Percentiles rank a stretch among this genome's conserved stretches.
phyloP scores from a whole-genome alignment of 2,329 filamentous ascomycete genomes.

The Colletotrichum sp. region DNA sequence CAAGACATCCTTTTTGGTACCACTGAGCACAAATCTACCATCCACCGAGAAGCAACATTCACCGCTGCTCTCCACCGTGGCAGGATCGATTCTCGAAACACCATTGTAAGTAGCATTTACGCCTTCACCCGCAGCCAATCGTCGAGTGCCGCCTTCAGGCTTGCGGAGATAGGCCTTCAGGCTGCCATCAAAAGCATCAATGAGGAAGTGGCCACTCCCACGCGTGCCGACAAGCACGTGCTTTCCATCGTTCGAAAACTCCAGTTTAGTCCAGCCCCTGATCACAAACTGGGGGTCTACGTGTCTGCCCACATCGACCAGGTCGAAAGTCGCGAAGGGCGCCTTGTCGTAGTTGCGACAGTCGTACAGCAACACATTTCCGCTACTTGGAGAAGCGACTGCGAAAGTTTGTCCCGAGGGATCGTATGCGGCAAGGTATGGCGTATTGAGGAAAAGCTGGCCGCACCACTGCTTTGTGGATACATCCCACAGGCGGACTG shows the following conservation, averaged over 20 bases:
- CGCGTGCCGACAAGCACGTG: constrained; percentile 83
- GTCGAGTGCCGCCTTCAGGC: constrained; percentile 57
- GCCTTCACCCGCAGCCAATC: constrained; percentile 59
- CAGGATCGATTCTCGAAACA: constrained; percentile 48
- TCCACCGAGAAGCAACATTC: constrained; percentile 92
- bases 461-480: constrained; percentile 81
- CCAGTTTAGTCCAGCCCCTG: constrained; percentile 85
- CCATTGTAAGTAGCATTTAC: constrained; percentile 35
- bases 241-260: constrained; percentile 97
- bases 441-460: constrained; percentile 78
- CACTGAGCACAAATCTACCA: constrained; percentile 85
- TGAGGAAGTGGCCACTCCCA: constrained; percentile 82
- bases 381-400: constrained; percentile 80
- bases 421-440: constrained; percentile 88
- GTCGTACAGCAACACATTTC: constrained; percentile 87
- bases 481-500: constrained; percentile 89
- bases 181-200: constrained; percentile 90
- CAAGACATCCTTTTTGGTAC: constrained; percentile 74
- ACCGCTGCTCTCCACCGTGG: constrained; percentile 63
- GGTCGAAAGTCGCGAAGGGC: constrained; percentile 86
- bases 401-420: constrained; percentile 92
- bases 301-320: constrained; percentile 61
- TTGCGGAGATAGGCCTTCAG: constrained; percentile 76
- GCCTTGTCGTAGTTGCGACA: constrained; percentile 91
- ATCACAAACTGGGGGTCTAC: constrained; percentile 62